Base-by-base conservation (phyloP, 225 moss, liverwort and hornwort species). In the Physcomitrellopsis africana region DNA sequence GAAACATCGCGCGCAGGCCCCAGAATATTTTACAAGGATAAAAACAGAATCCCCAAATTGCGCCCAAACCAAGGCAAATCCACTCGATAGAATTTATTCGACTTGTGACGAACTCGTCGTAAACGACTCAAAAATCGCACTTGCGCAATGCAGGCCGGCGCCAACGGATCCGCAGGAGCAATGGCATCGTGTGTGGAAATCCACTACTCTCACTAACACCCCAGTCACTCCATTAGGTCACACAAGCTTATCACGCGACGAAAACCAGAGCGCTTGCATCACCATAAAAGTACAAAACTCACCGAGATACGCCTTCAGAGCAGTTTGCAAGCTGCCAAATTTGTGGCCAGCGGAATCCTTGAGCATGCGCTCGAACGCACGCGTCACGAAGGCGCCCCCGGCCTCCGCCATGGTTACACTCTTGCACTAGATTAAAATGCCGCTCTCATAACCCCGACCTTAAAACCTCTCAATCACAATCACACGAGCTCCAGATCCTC, bases 351-450 rank as follows among this genome's bases (percentile, higher is more conserved):
- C 64, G 19, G 99, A 95, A 73, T 99, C 99, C 87, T 93, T 99
- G 78, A 95, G 99, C 99, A 99, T 99, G 82, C 99, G 99, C 92
- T 99, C 95, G 78, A 99, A 95, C 63, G 99, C 90, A 60, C 95
- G 99, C 81, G 95, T 99, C 70, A 99, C 95, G 76, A 99, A 99
- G 68, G 88, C 95, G 62, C 95, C 99, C 74, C 99, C 99, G 45
- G 99, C 99, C 86, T 99, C 99, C 85, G 99, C 99, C 99, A 99
- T 99, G 64, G 83, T 76, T 79, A 77, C 44, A 82, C 64, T 69
- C 76, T 63, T 57, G 74, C 46, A 54, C 56, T 60, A 44, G 74
- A 79, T 83, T 76, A 83, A 72, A 76, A 68, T 7, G 42, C 44
- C 51, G 63, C n/a, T 63, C 76, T 83, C 83, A 83, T 83, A 83